These are phyloP conservation scores for Alternaria sp. DNA, from an alignment of 2,329 filamentous ascomycete species.

Conservation along the genomic window DNA sequence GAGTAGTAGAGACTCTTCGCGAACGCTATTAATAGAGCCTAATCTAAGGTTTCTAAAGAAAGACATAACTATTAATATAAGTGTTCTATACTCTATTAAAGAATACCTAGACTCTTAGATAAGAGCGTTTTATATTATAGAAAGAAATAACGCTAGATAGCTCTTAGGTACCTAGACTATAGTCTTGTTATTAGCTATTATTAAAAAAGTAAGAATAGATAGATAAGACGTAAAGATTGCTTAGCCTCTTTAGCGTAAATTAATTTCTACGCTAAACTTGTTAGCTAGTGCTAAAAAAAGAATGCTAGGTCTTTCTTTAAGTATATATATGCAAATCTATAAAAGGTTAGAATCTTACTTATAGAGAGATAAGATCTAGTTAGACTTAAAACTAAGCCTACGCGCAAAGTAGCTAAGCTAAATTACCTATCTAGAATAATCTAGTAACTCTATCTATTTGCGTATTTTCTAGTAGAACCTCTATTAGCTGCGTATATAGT, in stretches of 20 bases:
- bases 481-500: too few relatives aligned
- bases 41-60: constrained; percentile 5
- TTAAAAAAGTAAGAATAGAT: constrained; percentile 5
- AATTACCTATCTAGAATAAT: neutral
- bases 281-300: neutral
- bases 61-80: constrained; percentile 3
- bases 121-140: constrained; percentile 7
- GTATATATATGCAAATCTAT: constrained; percentile 6
- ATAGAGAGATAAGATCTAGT: neutral
- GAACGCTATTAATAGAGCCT: neutral
- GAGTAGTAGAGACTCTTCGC: neutral
- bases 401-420: neutral
- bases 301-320: neutral
- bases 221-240: constrained; percentile 4
- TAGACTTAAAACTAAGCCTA: constrained; percentile 8
- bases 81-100: constrained; percentile 1
- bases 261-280: constrained; percentile 1
- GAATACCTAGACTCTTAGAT: constrained; percentile 4
- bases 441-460: neutral
- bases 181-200: constrained; percentile 3
- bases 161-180: neutral
- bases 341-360: constrained; percentile 6
- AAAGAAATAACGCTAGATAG: constrained; percentile 4
- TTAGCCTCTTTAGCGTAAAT: neutral
- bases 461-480: neutral